Evolutionary conservation across 345 rosid species (phyloP).

Genomic region (Moricandia moricandioides): DNA sequence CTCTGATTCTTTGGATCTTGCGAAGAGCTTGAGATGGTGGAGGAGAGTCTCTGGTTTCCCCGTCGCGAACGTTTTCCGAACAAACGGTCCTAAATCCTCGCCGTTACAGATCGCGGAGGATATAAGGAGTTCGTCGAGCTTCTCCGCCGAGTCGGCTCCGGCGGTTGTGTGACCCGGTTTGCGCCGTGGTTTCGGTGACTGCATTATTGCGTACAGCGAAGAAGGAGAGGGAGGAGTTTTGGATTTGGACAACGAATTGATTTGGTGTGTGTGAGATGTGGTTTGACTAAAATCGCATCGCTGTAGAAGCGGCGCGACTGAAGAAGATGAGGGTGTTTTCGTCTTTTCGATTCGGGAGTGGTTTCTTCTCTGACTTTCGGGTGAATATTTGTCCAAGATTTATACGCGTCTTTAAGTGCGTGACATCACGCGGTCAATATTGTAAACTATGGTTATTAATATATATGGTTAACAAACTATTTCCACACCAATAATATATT

Average conservation of each 20-base stretch:
- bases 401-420: conserved; percentile 12
- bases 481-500: no score
- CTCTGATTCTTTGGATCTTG: conserved; percentile 90
- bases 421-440: not conserved
- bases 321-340: conserved; percentile 30
- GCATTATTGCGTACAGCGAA: conserved; percentile 48
- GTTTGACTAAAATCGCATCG: conserved; percentile 43
- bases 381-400: conserved; percentile 24
- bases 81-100: conserved; percentile 87
- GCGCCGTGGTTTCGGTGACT: conserved; percentile 70
- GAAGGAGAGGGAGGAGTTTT: conserved; percentile 13
- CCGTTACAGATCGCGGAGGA: conserved; percentile 92
- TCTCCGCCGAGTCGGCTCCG: conserved; percentile 69
- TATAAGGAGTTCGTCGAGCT: conserved; percentile 74
- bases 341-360: conserved; percentile 18
- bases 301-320: conserved; percentile 14
- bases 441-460: not conserved
- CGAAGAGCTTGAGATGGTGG: conserved; percentile 80
- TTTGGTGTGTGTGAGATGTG: not conserved
- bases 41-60: conserved; percentile 87
- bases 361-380: conserved; percentile 25
- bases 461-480: not conserved
- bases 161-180: conserved; percentile 52
- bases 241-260: conserved; percentile 24
- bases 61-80: conserved; percentile 74